Conservation (phyloP, 73 alveolate species). For the Uronychia setigera region DNA sequence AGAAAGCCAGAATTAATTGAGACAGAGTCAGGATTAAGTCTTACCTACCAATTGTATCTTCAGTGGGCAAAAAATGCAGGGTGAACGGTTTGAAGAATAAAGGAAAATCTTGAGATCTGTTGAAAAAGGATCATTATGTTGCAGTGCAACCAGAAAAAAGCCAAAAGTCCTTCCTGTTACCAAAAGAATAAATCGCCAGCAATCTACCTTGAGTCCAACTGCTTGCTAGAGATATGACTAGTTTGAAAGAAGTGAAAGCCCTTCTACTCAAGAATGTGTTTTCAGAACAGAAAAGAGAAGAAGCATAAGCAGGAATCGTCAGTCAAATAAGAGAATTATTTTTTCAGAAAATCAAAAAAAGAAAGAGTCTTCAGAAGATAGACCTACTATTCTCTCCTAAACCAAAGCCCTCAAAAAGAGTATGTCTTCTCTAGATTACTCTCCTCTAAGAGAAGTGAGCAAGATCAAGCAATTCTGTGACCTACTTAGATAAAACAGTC, state of each 20-base stretch:
- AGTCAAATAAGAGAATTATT: neutral
- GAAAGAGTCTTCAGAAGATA: neutral
- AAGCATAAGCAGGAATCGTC: neutral
- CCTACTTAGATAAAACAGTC: neutral
- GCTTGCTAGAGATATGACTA: neutral
- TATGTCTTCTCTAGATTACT: neutral
- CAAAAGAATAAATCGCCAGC: neutral
- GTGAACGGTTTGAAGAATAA: neutral
- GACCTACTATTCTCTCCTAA: too few relatives aligned
- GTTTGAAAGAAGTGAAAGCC: neutral
- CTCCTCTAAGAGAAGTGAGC: conserved; percentile 1
- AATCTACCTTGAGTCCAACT: neutral
- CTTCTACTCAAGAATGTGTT: neutral
- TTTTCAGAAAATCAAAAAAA: neutral
- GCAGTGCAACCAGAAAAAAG: neutral
- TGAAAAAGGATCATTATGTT: neutral
- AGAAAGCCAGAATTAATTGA: too few relatives aligned
- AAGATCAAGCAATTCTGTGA: neutral
- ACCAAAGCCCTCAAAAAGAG: too few relatives aligned
- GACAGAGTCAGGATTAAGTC: too few relatives aligned
- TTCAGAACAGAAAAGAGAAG: neutral
- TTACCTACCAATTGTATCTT: too few relatives aligned
- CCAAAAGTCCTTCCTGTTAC: neutral
- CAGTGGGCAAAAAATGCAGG: neutral
- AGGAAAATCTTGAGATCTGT: neutral